Percentiles rank a stretch among this genome's conserved stretches.
phyloP scores from a whole-genome alignment of 495 filamentous ascomycete genomes.

The Aspergillus olivimuriae region DNA sequence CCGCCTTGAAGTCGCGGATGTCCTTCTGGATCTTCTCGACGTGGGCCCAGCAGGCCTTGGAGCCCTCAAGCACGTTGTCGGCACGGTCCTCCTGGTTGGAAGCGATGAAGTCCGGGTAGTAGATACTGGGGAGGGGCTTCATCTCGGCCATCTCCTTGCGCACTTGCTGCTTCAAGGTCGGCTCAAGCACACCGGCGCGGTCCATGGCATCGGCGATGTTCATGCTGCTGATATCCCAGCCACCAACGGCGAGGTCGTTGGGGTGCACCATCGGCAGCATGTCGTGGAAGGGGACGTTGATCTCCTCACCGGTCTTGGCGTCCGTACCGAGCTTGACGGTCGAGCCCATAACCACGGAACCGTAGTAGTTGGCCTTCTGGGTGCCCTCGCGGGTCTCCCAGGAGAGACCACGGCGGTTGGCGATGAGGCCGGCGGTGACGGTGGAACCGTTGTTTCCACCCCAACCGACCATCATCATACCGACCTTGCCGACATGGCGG shows the following conservation, averaged over 20 bases:
- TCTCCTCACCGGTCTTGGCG: constrained; percentile 73
- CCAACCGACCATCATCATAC: constrained; percentile 96
- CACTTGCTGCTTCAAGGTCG: constrained; percentile 78
- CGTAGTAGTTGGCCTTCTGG: constrained; percentile 90
- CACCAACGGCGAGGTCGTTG: constrained; percentile 90
- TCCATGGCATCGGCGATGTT: constrained; percentile 92
- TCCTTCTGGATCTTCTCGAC: constrained; percentile 92
- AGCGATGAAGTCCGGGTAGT: constrained; percentile 99
- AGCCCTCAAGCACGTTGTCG: constrained; percentile 80
- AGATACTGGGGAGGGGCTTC: constrained; percentile 88
- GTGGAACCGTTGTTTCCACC: constrained; percentile 98
- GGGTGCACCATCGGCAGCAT: constrained; percentile 96
- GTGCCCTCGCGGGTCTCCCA: constrained; percentile 93
- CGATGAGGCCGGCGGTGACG: constrained; percentile 94
- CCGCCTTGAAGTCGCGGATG: constrained; percentile 89
- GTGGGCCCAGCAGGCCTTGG: constrained; percentile 77
- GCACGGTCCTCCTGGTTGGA: constrained; percentile 97
- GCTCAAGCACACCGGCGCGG: constrained; percentile 88
- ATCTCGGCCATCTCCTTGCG: constrained; percentile 88
- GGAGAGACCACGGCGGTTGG: constrained; percentile 76
- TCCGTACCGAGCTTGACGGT: constrained; percentile 95
- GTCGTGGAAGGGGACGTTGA: constrained; percentile 94
- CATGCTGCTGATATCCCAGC: constrained; percentile 94
- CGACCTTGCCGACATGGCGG: constrained; percentile 86
- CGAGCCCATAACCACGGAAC: constrained; percentile 92